Base-by-base conservation (phyloP, 441 rosid species). In the Populus hybrid region DNA sequence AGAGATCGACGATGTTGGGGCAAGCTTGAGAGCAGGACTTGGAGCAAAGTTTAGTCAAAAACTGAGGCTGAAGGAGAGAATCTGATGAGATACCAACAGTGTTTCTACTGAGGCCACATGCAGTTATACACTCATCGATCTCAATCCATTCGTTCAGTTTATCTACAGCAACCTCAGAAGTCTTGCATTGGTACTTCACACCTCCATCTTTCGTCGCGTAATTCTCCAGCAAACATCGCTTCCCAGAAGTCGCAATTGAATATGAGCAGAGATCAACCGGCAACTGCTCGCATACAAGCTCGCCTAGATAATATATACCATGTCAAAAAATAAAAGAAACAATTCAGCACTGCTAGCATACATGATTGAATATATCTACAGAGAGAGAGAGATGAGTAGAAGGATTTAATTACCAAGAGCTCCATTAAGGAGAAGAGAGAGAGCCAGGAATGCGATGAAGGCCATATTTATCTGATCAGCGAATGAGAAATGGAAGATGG, bases 1-100 rank as follows among this genome's bases (percentile, higher is more conserved):
- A 88, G 72, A 87, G 89, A 69, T 87, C 87, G 53, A 87, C 79
- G 36, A 85, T 82, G 80, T 82, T 85, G n/a, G 89, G 88, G 80
- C 89, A 86, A 75, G 75, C 45, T 4, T 68, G 74, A 64, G 76
- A 80, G 76, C 89, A 84, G 0, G 71, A 76, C 12, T 72, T n/a
- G 3, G 91, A 85, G 83, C 90, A 88, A 69, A 87, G 88, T 80
- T 87, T 67, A 53, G 86, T 64, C 21, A 77, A 68, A 71, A 88
- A 85, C 8, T 67, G 81, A 75, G 84, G 76, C 10, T 82, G 81
- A 38, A 85, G 80, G 42, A 87, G 84, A 66, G 83, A 74, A 59
- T 87, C 88, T 2, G 88, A 85, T 6, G 90, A 87, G 68, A 85
- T 85, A 3, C 88, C 88, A 29, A 83, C 71, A 21, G 86, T 75